phyloP scores from a whole-genome alignment of 345 rosid genomes.

The Luvunga scandens region DNA sequence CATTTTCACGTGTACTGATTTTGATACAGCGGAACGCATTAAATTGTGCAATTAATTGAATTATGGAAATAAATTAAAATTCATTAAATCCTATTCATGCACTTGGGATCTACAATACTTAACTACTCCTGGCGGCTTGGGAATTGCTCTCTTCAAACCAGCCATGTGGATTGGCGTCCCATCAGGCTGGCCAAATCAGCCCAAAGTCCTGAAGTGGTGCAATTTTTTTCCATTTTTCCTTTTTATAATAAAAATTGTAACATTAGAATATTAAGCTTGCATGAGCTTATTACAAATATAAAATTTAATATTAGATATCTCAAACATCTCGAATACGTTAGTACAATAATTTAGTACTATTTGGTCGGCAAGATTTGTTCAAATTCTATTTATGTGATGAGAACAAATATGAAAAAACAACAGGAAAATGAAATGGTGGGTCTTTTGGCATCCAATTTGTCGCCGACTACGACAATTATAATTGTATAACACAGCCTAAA shows the following conservation, averaged over 20 bases:
- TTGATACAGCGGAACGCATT: not conserved
- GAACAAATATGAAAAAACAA: not conserved
- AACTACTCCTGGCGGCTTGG: not conserved
- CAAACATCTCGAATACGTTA: not conserved
- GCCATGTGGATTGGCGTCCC: not conserved
- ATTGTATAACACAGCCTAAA: not conserved
- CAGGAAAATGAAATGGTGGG: not conserved
- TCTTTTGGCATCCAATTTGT: not conserved
- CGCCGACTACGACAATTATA: too few species aligned
- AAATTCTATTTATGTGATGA: too few species aligned
- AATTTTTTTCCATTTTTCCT: too few species aligned
- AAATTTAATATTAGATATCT: too few species aligned
- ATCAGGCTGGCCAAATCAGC: not conserved
- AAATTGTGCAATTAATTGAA: too few species aligned
- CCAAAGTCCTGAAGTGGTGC: too few species aligned
- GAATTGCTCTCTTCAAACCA: not conserved
- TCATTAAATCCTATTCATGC: not conserved
- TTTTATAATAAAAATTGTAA: too few species aligned
- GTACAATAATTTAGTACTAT: not conserved
- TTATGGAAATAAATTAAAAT: too few species aligned
- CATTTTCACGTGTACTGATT: not conserved
- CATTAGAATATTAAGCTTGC: too few species aligned
- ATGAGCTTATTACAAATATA: too few species aligned
- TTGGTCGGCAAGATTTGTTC: not conserved
- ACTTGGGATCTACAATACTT: constrained; percentile 2